phyloP scores from a whole-genome alignment of 179 eudicot genomes.

The Camellia oleifera region DNA sequence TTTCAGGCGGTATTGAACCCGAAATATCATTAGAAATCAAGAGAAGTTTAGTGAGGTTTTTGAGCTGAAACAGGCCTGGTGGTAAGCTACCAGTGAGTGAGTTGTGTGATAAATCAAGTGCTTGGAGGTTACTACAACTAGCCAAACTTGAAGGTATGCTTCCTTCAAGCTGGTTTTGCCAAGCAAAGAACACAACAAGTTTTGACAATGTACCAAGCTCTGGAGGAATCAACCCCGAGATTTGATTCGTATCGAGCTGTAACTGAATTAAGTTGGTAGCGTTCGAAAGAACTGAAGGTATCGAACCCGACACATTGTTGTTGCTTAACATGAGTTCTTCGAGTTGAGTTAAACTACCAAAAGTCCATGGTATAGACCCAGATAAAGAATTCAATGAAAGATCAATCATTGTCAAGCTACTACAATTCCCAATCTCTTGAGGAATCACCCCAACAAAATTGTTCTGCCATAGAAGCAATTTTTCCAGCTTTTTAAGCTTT shows the following conservation, averaged over 20 bases:
- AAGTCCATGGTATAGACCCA: slow-evolving; percentile 48
- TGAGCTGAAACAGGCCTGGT: slow-evolving; percentile 40
- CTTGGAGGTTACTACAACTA: slow-evolving; percentile 51
- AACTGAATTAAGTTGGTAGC: slow-evolving; percentile 42
- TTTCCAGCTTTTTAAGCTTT: slow-evolving; percentile 43
- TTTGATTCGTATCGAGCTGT: slow-evolving; percentile 61
- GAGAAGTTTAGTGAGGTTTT: slow-evolving; percentile 54
- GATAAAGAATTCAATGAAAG: slow-evolving; percentile 53
- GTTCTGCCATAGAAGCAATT: slow-evolving; percentile 58
- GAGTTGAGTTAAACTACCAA: slow-evolving; percentile 41
- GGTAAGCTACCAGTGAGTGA: slow-evolving; percentile 56
- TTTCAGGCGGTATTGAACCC: slow-evolving; percentile 56
- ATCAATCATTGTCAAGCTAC: slow-evolving; percentile 46
- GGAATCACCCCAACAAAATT: slow-evolving; percentile 52
- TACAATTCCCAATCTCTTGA: slow-evolving; percentile 56
- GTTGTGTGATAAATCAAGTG: slow-evolving; percentile 62
- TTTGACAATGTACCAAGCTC: slow-evolving; percentile 45
- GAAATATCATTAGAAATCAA: slow-evolving; percentile 60
- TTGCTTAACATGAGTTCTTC: slow-evolving; percentile 58
- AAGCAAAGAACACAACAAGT: slow-evolving; percentile 49
- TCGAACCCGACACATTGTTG: slow-evolving; percentile 64
- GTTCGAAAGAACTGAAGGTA: slow-evolving; percentile 53
- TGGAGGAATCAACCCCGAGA: slow-evolving; percentile 55
- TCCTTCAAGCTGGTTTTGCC: slow-evolving; percentile 68
- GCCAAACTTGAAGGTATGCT: slow-evolving; percentile 56